Conservation (phyloP, 768 basidiomycete genomes). For the Rhodocollybia butyracea region DNA sequence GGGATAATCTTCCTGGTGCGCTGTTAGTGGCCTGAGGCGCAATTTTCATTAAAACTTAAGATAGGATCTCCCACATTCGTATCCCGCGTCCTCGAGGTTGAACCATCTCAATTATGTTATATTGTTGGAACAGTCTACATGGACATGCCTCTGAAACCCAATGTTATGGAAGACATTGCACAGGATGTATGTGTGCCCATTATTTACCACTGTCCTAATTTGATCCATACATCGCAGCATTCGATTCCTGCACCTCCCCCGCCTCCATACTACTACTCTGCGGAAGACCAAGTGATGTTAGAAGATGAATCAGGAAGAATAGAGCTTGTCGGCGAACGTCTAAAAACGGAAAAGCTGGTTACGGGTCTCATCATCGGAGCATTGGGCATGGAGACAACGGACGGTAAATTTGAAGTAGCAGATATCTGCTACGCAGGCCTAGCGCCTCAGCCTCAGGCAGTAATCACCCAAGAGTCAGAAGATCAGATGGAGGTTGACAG, state of each 20-base stretch:
- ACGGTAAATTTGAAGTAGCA: slow-evolving; percentile 91
- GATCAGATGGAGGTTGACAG: slow-evolving; percentile 72
- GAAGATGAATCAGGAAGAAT: slow-evolving; percentile 97
- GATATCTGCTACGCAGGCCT: slow-evolving; percentile 85
- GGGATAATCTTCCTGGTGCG: slow-evolving; percentile 40
- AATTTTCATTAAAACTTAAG: background rate
- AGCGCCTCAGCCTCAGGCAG: slow-evolving; percentile 54
- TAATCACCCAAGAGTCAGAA: slow-evolving; percentile 19
- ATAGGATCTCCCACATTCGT: slow-evolving; percentile 68
- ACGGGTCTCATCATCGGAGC: slow-evolving; percentile 91
- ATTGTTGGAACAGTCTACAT: slow-evolving; percentile 95
- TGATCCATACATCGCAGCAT: slow-evolving; percentile 48
- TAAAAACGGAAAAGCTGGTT: slow-evolving; percentile 64
- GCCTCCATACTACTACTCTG: slow-evolving; percentile 68
- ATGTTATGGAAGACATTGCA: slow-evolving; percentile 93
- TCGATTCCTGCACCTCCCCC: slow-evolving; percentile 85
- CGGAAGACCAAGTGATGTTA: slow-evolving; percentile 78
- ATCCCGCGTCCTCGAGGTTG: slow-evolving; percentile 83
- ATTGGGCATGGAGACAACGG: slow-evolving; percentile 84
- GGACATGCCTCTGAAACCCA: slow-evolving; percentile 99
- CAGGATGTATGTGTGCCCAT: slow-evolving; percentile 67
- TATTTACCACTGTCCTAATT: slow-evolving; percentile 2
- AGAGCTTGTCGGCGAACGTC: slow-evolving; percentile 72
- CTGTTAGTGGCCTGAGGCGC: background rate
- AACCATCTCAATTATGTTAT: slow-evolving; percentile 82